Base-by-base conservation (phyloP, 2,329 filamentous ascomycete genomes). In the Phialophora chinensis region DNA sequence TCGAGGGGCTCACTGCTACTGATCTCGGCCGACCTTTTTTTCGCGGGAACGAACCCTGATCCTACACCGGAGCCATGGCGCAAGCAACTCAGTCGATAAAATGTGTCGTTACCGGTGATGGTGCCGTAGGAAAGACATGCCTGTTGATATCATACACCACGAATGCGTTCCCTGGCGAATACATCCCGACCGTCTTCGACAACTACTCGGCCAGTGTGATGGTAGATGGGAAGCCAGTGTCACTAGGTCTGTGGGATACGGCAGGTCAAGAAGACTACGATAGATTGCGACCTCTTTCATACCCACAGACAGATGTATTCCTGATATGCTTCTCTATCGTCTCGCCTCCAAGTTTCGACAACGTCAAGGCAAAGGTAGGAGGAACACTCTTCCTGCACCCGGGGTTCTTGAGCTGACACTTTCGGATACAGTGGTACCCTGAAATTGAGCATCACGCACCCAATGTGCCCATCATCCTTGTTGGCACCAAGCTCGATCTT, bases 81-180 rank as follows among this genome's bases (percentile, higher is more conserved):
- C 68, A 69, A 62, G 69, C 65, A 47, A 73, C 71, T 31, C 70
- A 73, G 56, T 73, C 71, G 8, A 69, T 73, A 66, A 73, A 97
- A 93, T 99, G 95, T 81, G 95, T 99, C 79, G 95, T 99, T 78
- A 98, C 95, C 71, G 95, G 95, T 83, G 95, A 99, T 81, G 95
- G 95, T 91, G 95, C 95, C 79, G 95, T 99, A 75, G 95, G 95
- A 82, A 99, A 99, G 94, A 99, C 95, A 86, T 99, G 95, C 85
- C 89, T 99, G 67, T 89, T 99, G 75, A 99, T 99, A 79, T 98
- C 94, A 61, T 99, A 99, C 84, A 98, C 95, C 71, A 99, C 95
- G 71, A 99, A 98, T 84, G 95, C 95, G 72, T 99, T 99, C 80
- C 95, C 95, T n/a, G 95, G 95, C 80, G 95, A 99, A 86, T 99